Base-by-base conservation (phyloP, 1,139 yeast species). In the Candida tetrigidarum region DNA sequence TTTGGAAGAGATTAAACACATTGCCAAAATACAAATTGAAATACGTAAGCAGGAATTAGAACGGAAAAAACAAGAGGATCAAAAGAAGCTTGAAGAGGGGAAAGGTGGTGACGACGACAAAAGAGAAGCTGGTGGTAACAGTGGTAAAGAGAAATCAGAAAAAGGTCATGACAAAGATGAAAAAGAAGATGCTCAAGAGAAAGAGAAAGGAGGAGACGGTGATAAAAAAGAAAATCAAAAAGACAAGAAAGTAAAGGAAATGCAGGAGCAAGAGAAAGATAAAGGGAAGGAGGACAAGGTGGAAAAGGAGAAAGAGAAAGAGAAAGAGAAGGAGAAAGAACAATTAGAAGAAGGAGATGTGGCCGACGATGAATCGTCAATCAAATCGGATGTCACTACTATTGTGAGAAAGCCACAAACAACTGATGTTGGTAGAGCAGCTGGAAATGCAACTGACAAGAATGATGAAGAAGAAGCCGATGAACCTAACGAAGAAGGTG, bases 1-100 rank as follows among this genome's bases (percentile, higher is more conserved):
- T 51, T 70, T 93, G 37, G 87, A 84, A 52, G 99, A 93, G 58
- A 87, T 92, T 39, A 82, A 82, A 53, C 74, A 89, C 32, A 81
- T 92, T 28, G 76, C 87, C 18, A 85, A 83, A 49, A 82, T 91
- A 28, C 86, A 88, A 56, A 69, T 69, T 34, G 75, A 74, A 41
- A 73, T 74, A 4, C 72, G 66, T 43, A 66, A 63, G 56, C 64
- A 60, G 34, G 70, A 65, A 30, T 50, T 71, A 34, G 62, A 59
- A 29, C 45, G 44, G 22, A 44, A 41, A 19, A 49, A 46, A 37
- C 40, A 45, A 8, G 32, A 28, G 20, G 42, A 49, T 4, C 18
- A 18, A 22, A 32, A 32, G 15, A 32, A 32, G 35, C 15, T 16
- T 32, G 46, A 43, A 16, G 15, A 12, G n/a, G n/a, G n/a, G 18